Evolutionary conservation across 1,284 basidiomycete genomes (phyloP).

Genomic region (Marasmius fiardii): DNA sequence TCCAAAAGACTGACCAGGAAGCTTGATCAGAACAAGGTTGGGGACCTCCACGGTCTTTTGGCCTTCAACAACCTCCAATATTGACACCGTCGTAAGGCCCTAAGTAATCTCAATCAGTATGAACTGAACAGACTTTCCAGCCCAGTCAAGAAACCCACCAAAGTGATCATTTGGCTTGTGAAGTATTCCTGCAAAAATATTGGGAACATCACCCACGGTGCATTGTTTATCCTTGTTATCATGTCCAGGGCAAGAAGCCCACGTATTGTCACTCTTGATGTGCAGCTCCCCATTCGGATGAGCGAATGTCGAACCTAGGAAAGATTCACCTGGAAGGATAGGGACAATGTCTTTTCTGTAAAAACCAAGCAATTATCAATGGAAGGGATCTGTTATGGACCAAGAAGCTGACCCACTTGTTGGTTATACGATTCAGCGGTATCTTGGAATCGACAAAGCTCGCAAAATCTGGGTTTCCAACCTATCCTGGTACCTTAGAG

Average conservation of each 20-base stretch:
- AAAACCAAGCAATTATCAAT: background rate
- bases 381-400: background rate
- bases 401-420: conserved; percentile 9
- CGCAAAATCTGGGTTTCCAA: conserved; percentile 14
- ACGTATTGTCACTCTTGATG: conserved; percentile 30
- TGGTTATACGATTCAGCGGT: conserved; percentile 19
- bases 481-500: background rate
- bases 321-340: conserved; percentile 26
- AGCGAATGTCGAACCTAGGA: conserved; percentile 30
- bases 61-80: conserved; percentile 19
- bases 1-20: no score
- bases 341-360: conserved; percentile 23
- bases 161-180: conserved; percentile 22
- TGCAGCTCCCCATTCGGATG: conserved; percentile 40
- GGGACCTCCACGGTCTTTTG: no score
- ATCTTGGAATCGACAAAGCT: conserved; percentile 18
- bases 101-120: background rate
- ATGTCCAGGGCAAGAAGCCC: conserved; percentile 35
- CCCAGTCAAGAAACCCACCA: conserved; percentile 17
- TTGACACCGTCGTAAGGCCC: conserved; percentile 28
- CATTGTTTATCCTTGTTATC: conserved; percentile 28
- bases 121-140: background rate
- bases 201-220: conserved; percentile 28
- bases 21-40: no score
- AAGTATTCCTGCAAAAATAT: conserved; percentile 26